phyloP scores from a whole-genome alignment of 352 stramenopile species.

The Phytophthora fragariae region DNA sequence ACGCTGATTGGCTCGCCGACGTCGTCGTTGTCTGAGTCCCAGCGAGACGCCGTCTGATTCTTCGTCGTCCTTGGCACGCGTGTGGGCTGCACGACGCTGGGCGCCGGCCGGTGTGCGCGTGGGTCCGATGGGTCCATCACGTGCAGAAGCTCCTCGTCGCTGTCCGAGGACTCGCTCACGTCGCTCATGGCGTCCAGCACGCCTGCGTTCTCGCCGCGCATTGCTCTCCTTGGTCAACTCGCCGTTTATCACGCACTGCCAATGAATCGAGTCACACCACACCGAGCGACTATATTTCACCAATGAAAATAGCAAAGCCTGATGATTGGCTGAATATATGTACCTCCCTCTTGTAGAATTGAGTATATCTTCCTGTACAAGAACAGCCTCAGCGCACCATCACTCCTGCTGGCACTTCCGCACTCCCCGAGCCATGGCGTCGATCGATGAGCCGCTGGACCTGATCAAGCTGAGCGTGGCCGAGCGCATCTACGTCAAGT shows the following conservation, averaged over 20 bases:
- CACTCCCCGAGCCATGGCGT: constrained; percentile 58
- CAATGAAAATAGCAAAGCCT: not conserved
- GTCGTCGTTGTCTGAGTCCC: constrained; percentile 67
- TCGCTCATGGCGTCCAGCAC: constrained; percentile 47
- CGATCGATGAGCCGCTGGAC: constrained; percentile 97
- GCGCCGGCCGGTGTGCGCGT: constrained; percentile 57
- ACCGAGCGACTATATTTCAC: not conserved
- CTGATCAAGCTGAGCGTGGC: constrained; percentile 98
- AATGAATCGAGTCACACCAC: constrained; percentile 11
- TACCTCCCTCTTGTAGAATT: not conserved
- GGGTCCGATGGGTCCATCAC: constrained; percentile 85
- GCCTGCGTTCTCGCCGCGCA: constrained; percentile 49
- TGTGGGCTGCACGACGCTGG: constrained; percentile 43
- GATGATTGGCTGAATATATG: not conserved
- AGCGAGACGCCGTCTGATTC: constrained; percentile 54
- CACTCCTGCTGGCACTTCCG: not conserved
- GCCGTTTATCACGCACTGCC: constrained; percentile 21
- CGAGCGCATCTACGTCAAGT: constrained; percentile 99
- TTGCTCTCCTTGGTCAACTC: not conserved
- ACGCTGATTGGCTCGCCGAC: constrained; percentile 54
- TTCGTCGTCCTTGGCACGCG: constrained; percentile 12
- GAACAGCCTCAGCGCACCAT: not conserved
- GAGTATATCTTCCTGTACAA: not conserved
- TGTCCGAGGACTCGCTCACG: constrained; percentile 41
- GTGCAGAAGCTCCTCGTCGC: constrained; percentile 59